Conservation (phyloP, 2,329 filamentous ascomycete genomes). For the Apiospora saccharicola region DNA sequence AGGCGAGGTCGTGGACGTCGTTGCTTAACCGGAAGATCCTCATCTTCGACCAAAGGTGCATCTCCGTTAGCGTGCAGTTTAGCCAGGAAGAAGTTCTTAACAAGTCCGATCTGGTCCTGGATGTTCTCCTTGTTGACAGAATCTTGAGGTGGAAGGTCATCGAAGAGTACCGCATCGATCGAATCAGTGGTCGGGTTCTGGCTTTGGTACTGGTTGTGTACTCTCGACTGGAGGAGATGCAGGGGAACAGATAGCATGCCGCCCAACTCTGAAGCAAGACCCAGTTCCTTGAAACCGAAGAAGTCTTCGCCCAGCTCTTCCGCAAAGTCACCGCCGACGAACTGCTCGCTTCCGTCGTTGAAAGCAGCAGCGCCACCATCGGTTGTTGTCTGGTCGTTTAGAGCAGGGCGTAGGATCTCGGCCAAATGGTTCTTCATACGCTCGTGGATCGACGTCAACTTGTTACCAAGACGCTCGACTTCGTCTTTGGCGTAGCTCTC, state of each 20-base stretch:
- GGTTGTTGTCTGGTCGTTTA: slow-evolving; percentile 76
- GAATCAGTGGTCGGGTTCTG: slow-evolving; percentile 71
- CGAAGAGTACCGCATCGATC: slow-evolving; percentile 68
- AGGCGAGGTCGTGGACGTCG: slow-evolving; percentile 73
- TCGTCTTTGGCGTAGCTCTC: slow-evolving; percentile 93
- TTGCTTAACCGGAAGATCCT: slow-evolving; percentile 93
- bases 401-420: slow-evolving; percentile 90
- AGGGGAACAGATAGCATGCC: slow-evolving; percentile 90
- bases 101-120: slow-evolving; percentile 81
- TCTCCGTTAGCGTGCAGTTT: slow-evolving; percentile 87
- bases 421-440: slow-evolving; percentile 92
- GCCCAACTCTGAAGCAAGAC: slow-evolving; percentile 89
- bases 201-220: slow-evolving; percentile 84
- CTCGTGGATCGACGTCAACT: slow-evolving; percentile 86
- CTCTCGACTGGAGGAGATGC: slow-evolving; percentile 90
- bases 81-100: slow-evolving; percentile 89
- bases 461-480: slow-evolving; percentile 82
- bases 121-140: slow-evolving; percentile 82
- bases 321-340: slow-evolving; percentile 94
- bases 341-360: slow-evolving; percentile 96
- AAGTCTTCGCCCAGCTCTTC: slow-evolving; percentile 98
- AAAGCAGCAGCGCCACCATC: slow-evolving; percentile 87
- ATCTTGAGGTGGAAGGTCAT: slow-evolving; percentile 73
- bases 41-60: slow-evolving; percentile 87
- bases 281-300: slow-evolving; percentile 96